These are phyloP conservation scores for Tritrichomonas foetus DNA, from an alignment of 208 protist genomes.

Conservation along the genomic window DNA sequence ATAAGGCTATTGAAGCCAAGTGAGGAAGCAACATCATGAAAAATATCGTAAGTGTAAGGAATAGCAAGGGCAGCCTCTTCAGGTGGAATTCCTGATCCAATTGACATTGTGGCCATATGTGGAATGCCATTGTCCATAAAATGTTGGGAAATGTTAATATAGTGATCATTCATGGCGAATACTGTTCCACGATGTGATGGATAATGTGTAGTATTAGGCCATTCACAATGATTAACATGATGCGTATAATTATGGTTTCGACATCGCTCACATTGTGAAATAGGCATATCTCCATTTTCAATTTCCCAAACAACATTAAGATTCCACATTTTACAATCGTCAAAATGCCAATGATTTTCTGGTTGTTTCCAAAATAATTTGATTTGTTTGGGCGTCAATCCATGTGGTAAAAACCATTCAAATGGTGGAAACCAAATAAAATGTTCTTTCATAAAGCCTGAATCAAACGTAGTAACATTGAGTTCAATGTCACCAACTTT, in stretches of 20 bases:
- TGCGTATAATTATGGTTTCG: conserved; percentile 1
- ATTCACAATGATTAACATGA: neutral
- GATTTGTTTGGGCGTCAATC: neutral
- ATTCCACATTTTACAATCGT: neutral
- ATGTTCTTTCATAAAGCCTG: neutral
- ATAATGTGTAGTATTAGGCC: neutral
- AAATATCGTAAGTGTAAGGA: too few species aligned
- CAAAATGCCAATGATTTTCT: conserved; percentile 23
- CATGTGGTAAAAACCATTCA: neutral
- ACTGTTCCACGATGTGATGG: neutral
- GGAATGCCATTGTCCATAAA: conserved; percentile 1
- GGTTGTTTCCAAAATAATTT: neutral
- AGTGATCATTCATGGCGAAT: neutral
- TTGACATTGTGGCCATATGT: neutral
- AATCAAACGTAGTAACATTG: neutral
- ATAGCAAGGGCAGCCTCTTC: too few species aligned
- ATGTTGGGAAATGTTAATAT: neutral
- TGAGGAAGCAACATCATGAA: too few species aligned
- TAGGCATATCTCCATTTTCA: neutral
- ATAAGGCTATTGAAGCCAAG: neutral
- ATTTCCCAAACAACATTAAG: neutral
- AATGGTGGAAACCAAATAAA: conserved; percentile 3
- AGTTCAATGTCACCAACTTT: neutral
- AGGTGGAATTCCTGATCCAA: neutral
- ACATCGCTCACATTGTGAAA: neutral